These are phyloP conservation scores for Parascedosporium putredinis DNA, from an alignment of 2,329 filamentous ascomycete genomes.

Conservation along the genomic window DNA sequence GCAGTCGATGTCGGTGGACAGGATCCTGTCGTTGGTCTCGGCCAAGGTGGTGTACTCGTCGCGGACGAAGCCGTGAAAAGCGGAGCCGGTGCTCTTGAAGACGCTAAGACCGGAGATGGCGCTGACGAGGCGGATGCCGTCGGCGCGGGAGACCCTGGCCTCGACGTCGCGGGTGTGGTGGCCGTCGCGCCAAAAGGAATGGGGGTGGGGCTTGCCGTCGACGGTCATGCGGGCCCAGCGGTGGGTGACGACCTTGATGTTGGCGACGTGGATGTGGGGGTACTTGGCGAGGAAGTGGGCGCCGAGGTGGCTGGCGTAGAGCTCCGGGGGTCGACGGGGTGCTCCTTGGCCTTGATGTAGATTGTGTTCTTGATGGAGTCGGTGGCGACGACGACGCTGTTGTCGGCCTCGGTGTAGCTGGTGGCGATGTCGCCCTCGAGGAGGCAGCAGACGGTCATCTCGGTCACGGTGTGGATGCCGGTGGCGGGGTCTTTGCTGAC, in stretches of 20 bases:
- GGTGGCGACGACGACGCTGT: slow-evolving; percentile 88
- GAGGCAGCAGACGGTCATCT: slow-evolving; percentile 90
- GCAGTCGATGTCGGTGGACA: slow-evolving; percentile 86
- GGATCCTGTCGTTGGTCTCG: slow-evolving; percentile 89
- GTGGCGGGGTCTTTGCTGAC: slow-evolving; percentile 70
- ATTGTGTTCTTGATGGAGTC: slow-evolving; percentile 98
- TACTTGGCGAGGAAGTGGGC: slow-evolving; percentile 85
- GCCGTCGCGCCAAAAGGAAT: slow-evolving; percentile 88
- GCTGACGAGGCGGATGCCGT: slow-evolving; percentile 66
- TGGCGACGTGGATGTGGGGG: slow-evolving; percentile 73
- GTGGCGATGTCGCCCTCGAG: slow-evolving; percentile 85
- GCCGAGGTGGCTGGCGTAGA: slow-evolving; percentile 76
- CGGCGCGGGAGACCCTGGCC: slow-evolving; percentile 53
- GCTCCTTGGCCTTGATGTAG: slow-evolving; percentile 89
- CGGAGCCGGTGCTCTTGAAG: slow-evolving; percentile 91
- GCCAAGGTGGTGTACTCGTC: slow-evolving; percentile 87
- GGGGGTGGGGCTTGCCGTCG: slow-evolving; percentile 83
- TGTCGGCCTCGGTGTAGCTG: slow-evolving; percentile 89
- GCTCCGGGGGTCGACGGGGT: slow-evolving; percentile 89
- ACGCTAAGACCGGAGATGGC: slow-evolving; percentile 75
- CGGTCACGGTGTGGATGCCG: slow-evolving; percentile 73
- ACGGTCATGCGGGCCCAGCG: slow-evolving; percentile 84
- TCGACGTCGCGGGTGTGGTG: slow-evolving; percentile 79
- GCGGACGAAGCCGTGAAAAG: slow-evolving; percentile 87
- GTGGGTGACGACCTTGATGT: slow-evolving; percentile 74